A percentile compares a stretch with the other conserved stretches of the same genome.
phyloP scores from a whole-genome alignment of 1,139 yeast species.

The Geotrichum australiense region DNA sequence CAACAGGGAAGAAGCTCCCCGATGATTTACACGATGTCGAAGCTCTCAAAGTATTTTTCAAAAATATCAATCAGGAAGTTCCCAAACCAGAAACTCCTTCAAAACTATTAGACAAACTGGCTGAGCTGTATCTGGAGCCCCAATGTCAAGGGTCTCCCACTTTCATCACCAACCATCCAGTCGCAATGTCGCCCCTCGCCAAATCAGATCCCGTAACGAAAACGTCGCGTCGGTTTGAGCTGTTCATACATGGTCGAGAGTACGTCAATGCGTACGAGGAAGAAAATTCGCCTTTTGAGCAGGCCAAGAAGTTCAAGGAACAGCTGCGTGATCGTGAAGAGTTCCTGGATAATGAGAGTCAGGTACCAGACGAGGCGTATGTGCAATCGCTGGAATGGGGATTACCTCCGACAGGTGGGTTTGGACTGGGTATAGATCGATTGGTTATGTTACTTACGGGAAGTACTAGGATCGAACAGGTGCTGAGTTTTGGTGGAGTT shows the following conservation, averaged over 20 bases:
- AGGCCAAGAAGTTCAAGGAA: conserved; percentile 48
- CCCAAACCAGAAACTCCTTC: conserved; percentile 39
- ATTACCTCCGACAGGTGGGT: conserved; percentile 96
- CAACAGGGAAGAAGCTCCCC: conserved; percentile 41
- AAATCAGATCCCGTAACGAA: conserved; percentile 45
- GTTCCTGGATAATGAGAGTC: conserved; percentile 50
- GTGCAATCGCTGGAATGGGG: conserved; percentile 82
- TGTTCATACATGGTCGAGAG: conserved; percentile 74
- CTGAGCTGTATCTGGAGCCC: conserved; percentile 61
- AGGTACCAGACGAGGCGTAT: conserved; percentile 67
- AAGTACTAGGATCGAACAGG: conserved; percentile 64
- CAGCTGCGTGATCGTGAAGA: conserved; percentile 48
- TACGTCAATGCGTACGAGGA: conserved; percentile 94
- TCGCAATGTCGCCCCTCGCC: conserved; percentile 78
- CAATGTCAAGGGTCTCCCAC: conserved; percentile 50
- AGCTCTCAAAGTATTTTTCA: conserved; percentile 28
- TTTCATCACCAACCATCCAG: conserved; percentile 77
- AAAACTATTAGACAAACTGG: conserved; percentile 59
- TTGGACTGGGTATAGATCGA: conserved; percentile 94
- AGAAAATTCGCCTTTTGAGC: conserved; percentile 78
- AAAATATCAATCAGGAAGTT: conserved; percentile 45
- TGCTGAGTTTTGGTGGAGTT: conserved; percentile 74
- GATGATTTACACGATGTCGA: conserved; percentile 28
- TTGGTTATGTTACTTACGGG: conserved; percentile 72
- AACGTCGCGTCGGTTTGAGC: conserved; percentile 65